Conservation (phyloP, 345 rosid species). For the Bruguiera parviflora region DNA sequence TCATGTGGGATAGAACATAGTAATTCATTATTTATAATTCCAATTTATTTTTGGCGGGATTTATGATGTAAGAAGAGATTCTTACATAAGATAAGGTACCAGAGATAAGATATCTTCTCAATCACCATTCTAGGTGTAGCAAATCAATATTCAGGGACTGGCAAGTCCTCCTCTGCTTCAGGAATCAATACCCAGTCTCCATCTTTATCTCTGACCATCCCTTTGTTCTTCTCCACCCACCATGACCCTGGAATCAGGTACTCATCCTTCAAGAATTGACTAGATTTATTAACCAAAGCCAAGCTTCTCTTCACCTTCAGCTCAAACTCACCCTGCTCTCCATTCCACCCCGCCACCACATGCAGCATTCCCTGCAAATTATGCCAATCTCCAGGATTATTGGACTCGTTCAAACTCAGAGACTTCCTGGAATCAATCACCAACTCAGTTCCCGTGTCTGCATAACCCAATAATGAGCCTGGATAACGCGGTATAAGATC, state of each 20-base stretch:
- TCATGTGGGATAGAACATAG: no score
- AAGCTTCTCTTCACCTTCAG: constrained; percentile 74
- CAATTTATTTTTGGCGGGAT: no score
- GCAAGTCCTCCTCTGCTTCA: constrained; percentile 54
- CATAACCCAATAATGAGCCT: constrained; percentile 57
- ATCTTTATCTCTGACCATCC: constrained; percentile 47
- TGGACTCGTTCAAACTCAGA: constrained; percentile 55
- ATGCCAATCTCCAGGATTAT: constrained; percentile 82
- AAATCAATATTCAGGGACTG: constrained; percentile 48
- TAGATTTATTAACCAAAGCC: constrained; percentile 80
- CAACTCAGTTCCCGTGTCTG: constrained; percentile 39
- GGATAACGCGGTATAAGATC: constrained; percentile 79
- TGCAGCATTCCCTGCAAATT: constrained; percentile 87
- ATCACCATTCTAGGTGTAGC: no score
- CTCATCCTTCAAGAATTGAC: constrained; percentile 66
- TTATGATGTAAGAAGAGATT: no score
- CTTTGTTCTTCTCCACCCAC: constrained; percentile 95
- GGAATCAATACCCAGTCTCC: constrained; percentile 62
- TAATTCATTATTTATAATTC: no score
- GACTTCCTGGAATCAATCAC: constrained; percentile 74
- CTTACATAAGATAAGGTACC: no score
- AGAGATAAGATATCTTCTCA: no score
- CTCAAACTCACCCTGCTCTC: constrained; percentile 53
- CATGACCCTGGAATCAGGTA: constrained; percentile 71
- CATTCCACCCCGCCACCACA: constrained; percentile 83